Conservation (phyloP, 768 basidiomycete species). For the Boletus tomentosulus region DNA sequence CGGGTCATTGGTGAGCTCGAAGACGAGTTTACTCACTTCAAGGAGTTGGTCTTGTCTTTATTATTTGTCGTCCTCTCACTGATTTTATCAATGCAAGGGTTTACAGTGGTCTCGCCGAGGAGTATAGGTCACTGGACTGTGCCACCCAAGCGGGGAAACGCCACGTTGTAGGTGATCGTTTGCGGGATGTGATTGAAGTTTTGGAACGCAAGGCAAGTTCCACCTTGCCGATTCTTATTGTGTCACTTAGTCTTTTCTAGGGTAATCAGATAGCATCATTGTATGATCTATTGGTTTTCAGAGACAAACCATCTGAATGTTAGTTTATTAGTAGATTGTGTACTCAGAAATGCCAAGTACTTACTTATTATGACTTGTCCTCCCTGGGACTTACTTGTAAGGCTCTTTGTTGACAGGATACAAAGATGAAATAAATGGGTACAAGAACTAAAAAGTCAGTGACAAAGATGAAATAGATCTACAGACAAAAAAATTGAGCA, state of each 20-base stretch:
- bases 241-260: slow-evolving; percentile 35
- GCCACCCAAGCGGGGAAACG: slow-evolving; percentile 77
- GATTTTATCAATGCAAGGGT: slow-evolving; percentile 49
- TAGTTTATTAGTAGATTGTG: background rate
- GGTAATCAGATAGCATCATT: slow-evolving; percentile 93
- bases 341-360: too few relatives aligned
- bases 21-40: slow-evolving; percentile 93
- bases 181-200: slow-evolving; percentile 87
- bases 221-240: background rate
- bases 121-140: slow-evolving; percentile 88
- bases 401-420: too few relatives aligned
- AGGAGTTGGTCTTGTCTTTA: slow-evolving; percentile 55
- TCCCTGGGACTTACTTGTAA: too few relatives aligned
- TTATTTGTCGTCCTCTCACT: background rate
- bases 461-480: too few relatives aligned
- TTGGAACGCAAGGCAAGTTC: slow-evolving; percentile 80
- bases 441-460: too few relatives aligned
- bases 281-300: slow-evolving; percentile 78
- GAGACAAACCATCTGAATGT: slow-evolving; percentile 50
- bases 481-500: too few relatives aligned
- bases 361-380: too few relatives aligned
- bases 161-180: slow-evolving; percentile 81
- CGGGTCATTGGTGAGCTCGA: slow-evolving; percentile 85
- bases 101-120: slow-evolving; percentile 86
- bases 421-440: too few relatives aligned